Base-by-base conservation (phyloP, 495 filamentous ascomycete species). In the Parathielavia hyrcaniae region DNA sequence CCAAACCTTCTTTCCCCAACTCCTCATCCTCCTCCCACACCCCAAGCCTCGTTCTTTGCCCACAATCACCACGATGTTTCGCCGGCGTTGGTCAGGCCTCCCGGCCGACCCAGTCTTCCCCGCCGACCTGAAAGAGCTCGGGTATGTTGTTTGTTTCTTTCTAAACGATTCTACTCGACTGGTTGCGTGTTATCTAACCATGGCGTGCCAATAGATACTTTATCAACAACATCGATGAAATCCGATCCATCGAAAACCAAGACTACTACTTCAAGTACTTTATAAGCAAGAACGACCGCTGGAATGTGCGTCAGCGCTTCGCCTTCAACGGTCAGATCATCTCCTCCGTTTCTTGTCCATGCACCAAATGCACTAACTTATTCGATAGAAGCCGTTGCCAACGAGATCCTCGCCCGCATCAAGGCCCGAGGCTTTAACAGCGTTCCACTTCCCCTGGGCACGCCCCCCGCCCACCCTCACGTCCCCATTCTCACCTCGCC, bases 261-360 rank as follows among this genome's bases (percentile, higher is more conserved):
- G 76, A 84, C 19, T 69, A 80, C 65, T 84, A 83, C 64, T 92
- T 89, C 74, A 77, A 86, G 58, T 95, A 75, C 79, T 86, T 81
- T 68, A 69, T 87, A 60, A 84, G 78, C 67, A 84, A 81, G 55
- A 87, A 88, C 69, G 73, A 78, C 17, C 85, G 90, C 40, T 81
- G 79, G 72, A 91, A 91, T 65, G 80, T 85, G 34, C 74, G 82
- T 30, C 83, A 86, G 47, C 75, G 83, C 9, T 89, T 89, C 58
- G 77, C 81, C 20, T 79, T 91, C 71, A 84, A 91, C 64, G 69
- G 87, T 89, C 59, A 53, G 75, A 30, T 30, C 6, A 2, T 61
- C 34, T 14, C n/a, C 30, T 23, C 19, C 55, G 23, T 7, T 14
- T 39, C 12, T 6, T n/a, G n/a, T 16, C 20, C 14, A 39, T 36